Percentiles rank a stretch among this genome's conserved stretches.
These are phyloP conservation scores for Cladophialophora yegresii DNA, from an alignment of 2,329 filamentous ascomycete species.

Conservation along the genomic window DNA sequence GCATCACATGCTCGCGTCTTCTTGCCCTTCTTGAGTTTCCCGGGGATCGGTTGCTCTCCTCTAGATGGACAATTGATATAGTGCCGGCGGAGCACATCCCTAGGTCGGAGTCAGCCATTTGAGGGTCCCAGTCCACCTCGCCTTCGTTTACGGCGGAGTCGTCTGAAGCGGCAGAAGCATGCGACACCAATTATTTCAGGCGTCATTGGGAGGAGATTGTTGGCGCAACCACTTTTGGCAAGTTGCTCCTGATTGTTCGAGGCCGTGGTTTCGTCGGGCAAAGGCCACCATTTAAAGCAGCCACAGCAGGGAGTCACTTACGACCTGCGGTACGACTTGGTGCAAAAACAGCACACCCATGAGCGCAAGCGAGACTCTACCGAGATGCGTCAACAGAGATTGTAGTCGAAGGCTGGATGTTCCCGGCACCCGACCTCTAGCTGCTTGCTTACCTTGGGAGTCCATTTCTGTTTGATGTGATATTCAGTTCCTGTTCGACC, in stretches of 20 bases:
- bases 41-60: constrained; percentile 13
- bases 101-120: constrained; percentile 4
- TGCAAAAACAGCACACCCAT: constrained; percentile 21
- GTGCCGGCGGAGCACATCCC: constrained; percentile 19
- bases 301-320: constrained; percentile 1
- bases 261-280: not conserved
- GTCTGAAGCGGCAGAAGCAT: not conserved
- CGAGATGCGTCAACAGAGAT: constrained; percentile 5
- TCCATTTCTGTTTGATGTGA: not conserved
- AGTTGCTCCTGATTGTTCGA: no score
- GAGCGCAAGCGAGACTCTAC: constrained; percentile 5
- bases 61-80: constrained; percentile 17
- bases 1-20: constrained; percentile 16
- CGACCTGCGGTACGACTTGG: constrained; percentile 20
- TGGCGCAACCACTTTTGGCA: not conserved
- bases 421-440: not conserved
- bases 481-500: not conserved
- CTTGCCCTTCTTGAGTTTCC: constrained; percentile 18
- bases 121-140: not conserved
- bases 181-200: not conserved
- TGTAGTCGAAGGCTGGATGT: not conserved
- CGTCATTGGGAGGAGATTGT: not conserved
- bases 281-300: not conserved
- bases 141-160: not conserved
- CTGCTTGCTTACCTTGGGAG: constrained; percentile 8